A percentile compares a stretch with the other conserved stretches of the same genome.
These are phyloP conservation scores for Fusarium sp. DNA, from an alignment of 2,329 filamentous ascomycete species.

Conservation along the genomic window DNA sequence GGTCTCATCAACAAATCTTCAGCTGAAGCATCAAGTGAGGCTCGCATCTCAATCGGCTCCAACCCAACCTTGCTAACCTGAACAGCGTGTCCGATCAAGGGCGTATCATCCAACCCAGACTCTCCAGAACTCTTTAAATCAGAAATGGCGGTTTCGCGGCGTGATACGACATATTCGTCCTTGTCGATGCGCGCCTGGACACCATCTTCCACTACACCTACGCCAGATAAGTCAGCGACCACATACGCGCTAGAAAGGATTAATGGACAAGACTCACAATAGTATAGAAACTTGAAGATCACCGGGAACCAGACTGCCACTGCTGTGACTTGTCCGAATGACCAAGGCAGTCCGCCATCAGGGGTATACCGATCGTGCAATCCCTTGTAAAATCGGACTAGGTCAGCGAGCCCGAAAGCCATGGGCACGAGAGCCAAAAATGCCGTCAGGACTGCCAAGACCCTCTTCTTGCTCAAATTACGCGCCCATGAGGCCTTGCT, in stretches of 20 bases:
- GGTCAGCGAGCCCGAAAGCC: neutral
- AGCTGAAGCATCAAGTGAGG: neutral
- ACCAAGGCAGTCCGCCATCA: neutral
- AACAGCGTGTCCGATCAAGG: neutral
- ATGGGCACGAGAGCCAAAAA: neutral
- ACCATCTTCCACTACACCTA: neutral
- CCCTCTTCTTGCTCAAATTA: neutral
- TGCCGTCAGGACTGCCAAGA: neutral
- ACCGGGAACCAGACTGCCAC: neutral
- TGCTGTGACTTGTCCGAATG: neutral
- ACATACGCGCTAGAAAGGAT: rapidly evolving
- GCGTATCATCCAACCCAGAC: neutral
- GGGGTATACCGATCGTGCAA: neutral
- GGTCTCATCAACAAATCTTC: neutral
- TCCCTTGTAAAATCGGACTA: neutral
- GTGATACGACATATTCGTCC: neutral
- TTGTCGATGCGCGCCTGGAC: neutral
- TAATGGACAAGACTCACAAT: rapidly evolving
- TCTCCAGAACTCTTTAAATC: neutral
- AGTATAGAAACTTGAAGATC: neutral
- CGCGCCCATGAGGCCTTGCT: rapidly evolving
- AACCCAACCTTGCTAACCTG: neutral
- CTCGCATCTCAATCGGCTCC: neutral
- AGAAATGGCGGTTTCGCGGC: neutral
- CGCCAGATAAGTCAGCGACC: neutral